Conservation (phyloP, 2,329 filamentous ascomycete genomes). For the Colletotrichum simmondsii region DNA sequence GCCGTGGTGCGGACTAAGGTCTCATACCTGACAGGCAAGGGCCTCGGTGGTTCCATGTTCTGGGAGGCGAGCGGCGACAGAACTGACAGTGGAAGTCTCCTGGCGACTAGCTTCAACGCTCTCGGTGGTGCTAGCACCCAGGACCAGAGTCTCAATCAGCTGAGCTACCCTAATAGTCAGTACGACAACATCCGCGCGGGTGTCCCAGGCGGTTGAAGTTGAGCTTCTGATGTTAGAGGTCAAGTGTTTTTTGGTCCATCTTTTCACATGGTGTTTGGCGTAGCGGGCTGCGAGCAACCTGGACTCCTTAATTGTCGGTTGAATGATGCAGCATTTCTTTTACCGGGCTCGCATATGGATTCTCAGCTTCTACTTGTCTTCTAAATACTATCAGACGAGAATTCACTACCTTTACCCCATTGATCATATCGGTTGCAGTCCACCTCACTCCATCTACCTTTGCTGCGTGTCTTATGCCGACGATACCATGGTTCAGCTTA, state of each 20-base stretch:
- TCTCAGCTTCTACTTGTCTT: background rate
- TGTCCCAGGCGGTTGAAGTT: background rate
- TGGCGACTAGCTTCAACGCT: conserved; percentile 51
- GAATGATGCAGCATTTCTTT: background rate
- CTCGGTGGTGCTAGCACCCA: conserved; percentile 46
- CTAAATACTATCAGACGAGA: background rate
- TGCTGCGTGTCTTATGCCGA: too few relatives aligned
- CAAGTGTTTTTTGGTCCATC: background rate
- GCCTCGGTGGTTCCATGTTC: conserved; percentile 82
- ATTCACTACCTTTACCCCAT: background rate
- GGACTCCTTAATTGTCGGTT: too few relatives aligned
- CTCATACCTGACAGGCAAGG: conserved; percentile 67
- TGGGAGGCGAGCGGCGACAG: conserved; percentile 83
- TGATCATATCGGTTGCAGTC: background rate
- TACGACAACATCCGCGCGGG: conserved; percentile 65
- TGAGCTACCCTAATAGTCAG: conserved; percentile 65
- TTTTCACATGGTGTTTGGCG: background rate
- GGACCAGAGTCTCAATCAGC: conserved; percentile 62
- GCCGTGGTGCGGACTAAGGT: conserved; percentile 70
- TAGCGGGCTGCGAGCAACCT: too few relatives aligned
- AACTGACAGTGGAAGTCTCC: conserved; percentile 62
- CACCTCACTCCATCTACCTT: background rate
- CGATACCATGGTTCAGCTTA: background rate
- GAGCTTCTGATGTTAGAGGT: background rate
- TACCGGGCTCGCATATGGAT: background rate